A percentile compares a stretch with the other conserved stretches of the same genome.
These are phyloP conservation scores for Hygrophila difformis DNA, from an alignment of 257 asterid species.

Conservation along the genomic window DNA sequence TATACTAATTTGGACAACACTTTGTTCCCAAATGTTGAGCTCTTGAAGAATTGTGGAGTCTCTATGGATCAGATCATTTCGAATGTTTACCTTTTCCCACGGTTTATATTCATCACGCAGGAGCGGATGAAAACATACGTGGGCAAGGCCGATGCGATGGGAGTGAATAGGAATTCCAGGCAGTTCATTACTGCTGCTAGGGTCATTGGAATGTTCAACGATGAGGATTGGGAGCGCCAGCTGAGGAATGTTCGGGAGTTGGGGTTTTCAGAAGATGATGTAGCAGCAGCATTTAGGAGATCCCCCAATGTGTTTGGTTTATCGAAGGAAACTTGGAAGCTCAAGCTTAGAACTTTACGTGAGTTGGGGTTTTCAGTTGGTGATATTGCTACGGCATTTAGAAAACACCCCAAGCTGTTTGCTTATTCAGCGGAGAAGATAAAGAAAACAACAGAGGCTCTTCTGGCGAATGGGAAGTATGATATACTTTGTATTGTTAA, in stretches of 20 bases:
- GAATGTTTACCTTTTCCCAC: constrained; percentile 12
- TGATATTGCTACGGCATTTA: constrained; percentile 3
- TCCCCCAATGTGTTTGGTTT: constrained; percentile 5
- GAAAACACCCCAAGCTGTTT: not conserved
- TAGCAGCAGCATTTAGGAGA: constrained; percentile 6
- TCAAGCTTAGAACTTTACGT: not conserved
- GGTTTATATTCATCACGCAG: constrained; percentile 17
- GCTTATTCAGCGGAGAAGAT: constrained; percentile 3
- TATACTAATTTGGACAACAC: constrained; percentile 16
- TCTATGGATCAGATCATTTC: constrained; percentile 1
- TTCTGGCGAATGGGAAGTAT: constrained; percentile 8
- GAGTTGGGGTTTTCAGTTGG: too few species aligned
- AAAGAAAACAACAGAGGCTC: constrained; percentile 1
- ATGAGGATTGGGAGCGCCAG: constrained; percentile 7
- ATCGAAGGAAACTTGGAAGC: constrained; percentile 7
- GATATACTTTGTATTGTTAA: not conserved
- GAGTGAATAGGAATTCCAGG: constrained; percentile 8
- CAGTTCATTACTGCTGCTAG: constrained; percentile 8
- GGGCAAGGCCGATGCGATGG: constrained; percentile 14
- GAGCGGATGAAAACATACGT: constrained; percentile 19
- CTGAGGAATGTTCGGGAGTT: not conserved
- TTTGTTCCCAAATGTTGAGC: constrained; percentile 19
- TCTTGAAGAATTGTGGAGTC: constrained; percentile 24
- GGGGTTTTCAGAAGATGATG: constrained; percentile 7
- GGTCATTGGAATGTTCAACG: constrained; percentile 3